Evolutionary conservation across 768 basidiomycete genomes (phyloP), one percentile per base, ranked within the genome.

Genomic region (Baorangia bicolor): DNA sequence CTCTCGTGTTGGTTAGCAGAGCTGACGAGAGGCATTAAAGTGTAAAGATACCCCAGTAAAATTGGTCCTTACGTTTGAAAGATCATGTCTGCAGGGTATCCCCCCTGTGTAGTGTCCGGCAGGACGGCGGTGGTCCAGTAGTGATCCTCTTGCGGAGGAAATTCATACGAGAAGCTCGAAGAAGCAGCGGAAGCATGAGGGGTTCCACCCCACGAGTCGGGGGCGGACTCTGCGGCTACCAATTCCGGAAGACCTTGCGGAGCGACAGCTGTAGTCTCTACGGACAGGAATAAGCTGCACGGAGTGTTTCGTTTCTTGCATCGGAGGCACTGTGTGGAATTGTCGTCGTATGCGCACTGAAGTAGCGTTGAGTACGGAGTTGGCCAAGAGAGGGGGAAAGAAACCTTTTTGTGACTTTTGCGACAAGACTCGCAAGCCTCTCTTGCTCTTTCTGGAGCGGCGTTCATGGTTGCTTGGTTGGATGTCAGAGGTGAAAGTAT

Each of bases 371-470:
- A 63, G 55, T 18, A 40, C 10, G 35, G 33, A 41, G 16, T 43
- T 9, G 11, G 5, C 11, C 4, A 33, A 44, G 28, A 27, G 34
- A 6, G 23, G 13, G 44, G 10, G 34, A 10, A n/a, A 27, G 9
- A 4, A 48, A 69, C 67, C 60, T 45, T 67, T 46, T 68, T 68
- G 50, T 68, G 67, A 14, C 63, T 68, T 38, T 20, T 58, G 28
- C 66, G 67, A 40, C 67, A 68, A 40, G 60, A 31, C 0, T 54
- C 51, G 56, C 67, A 68, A n/a, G 67, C 67, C 38, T 60, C 63
- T 52, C 50, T 65, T 13, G 67, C 68, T 65, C 68, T 69, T 31
- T 63, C 60, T 38, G 56, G 1, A 9, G 38, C 28, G 25, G 10
- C 37, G 59, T 46, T 68, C 68, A 68, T 69, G 35, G 27, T 48